Evolutionary conservation across 1,284 basidiomycete species (phyloP).

Genomic region (Marasmius fiardii): DNA sequence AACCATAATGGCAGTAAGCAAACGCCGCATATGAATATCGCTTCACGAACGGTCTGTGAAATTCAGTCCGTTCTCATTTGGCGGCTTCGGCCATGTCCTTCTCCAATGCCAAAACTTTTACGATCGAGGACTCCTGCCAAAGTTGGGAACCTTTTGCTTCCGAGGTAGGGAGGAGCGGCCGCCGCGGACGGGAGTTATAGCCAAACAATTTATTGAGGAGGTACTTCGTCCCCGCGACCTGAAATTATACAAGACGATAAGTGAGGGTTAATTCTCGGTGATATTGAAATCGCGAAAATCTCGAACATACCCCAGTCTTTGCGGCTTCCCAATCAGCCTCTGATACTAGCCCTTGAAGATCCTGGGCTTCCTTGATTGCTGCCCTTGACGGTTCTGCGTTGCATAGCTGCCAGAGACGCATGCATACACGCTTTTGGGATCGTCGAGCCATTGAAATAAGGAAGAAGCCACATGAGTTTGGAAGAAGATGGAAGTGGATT

Average conservation of each 20-base stretch:
- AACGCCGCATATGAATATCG: no score
- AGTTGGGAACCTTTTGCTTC: neutral
- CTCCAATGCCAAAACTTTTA: slow-evolving; percentile 5
- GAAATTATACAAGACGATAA: neutral
- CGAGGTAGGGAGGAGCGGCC: slow-evolving; percentile 7
- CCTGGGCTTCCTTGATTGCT: slow-evolving; percentile 9
- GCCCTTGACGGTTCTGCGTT: slow-evolving; percentile 4
- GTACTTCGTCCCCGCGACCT: slow-evolving; percentile 10
- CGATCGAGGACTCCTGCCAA: slow-evolving; percentile 1
- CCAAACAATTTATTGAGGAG: slow-evolving; percentile 9
- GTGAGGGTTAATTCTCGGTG: neutral
- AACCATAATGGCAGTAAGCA: no score
- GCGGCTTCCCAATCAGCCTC: slow-evolving; percentile 14
- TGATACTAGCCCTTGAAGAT: slow-evolving; percentile 14
- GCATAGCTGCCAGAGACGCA: slow-evolving; percentile 7
- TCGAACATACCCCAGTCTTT: slow-evolving; percentile 6
- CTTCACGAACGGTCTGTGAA: no score
- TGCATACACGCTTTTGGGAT: neutral
- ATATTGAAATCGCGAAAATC: neutral
- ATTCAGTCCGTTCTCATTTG: neutral
- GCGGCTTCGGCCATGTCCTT: slow-evolving; percentile 1
- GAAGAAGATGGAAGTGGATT: neutral
- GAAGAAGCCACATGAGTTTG: no score
- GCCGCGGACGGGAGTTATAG: slow-evolving; percentile 4
- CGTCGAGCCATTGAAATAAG: no score